Conservation (phyloP, 305 asterid species). For the Fraxinus greggii region DNA sequence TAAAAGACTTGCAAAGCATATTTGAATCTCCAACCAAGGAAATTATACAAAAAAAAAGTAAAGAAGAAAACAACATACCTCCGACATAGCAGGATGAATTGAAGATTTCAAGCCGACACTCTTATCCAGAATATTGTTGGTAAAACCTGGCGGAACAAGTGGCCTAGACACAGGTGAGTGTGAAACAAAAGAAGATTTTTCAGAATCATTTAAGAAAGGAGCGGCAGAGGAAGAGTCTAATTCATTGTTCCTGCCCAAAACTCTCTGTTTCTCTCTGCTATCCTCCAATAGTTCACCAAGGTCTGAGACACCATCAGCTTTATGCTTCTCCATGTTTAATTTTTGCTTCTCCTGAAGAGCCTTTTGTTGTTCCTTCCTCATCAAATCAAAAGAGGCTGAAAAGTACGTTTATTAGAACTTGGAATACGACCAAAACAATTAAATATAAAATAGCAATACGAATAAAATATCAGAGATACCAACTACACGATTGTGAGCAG, state of each 20-base stretch:
- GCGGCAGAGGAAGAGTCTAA: constrained; percentile 37
- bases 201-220: constrained; percentile 45
- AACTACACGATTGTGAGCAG: constrained; percentile 20
- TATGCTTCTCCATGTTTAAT: constrained; percentile 44
- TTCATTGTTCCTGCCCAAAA: constrained; percentile 40
- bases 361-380: constrained; percentile 91
- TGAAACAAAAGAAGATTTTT: constrained; percentile 53
- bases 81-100: constrained; percentile 44
- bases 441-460: constrained; percentile 14
- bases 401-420: constrained; percentile 20
- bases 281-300: constrained; percentile 38
- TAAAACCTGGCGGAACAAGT: constrained; percentile 92
- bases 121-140: constrained; percentile 54
- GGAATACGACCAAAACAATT: constrained; percentile 13
- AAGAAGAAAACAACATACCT: constrained; percentile 40
- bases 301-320: constrained; percentile 41
- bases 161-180: constrained; percentile 68
- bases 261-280: constrained; percentile 48
- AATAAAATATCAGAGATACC: constrained; percentile 1
- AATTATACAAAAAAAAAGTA: not conserved
- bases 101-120: constrained; percentile 50
- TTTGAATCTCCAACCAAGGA: constrained; percentile 22
- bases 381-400: constrained; percentile 83
- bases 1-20: not conserved
- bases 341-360: constrained; percentile 81